phyloP scores from a whole-genome alignment of 805 yeast genomes.

The Zygoascus biomembranicola region DNA sequence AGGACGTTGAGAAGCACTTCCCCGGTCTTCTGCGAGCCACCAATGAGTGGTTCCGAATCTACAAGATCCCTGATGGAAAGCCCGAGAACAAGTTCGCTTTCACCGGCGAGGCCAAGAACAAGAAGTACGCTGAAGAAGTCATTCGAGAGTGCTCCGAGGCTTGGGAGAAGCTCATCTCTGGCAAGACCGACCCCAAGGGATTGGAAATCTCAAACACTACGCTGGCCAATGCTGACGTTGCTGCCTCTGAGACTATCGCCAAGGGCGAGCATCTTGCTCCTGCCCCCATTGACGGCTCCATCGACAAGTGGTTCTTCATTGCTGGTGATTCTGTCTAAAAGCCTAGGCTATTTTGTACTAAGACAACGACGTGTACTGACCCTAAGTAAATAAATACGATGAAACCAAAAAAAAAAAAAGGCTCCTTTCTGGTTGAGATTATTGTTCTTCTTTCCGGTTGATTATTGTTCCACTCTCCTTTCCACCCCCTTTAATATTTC shows the following conservation, averaged over 20 bases:
- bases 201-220: conserved; percentile 74
- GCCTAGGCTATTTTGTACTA: too few relatives aligned
- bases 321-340: conserved; percentile 34
- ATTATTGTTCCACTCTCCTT: too few relatives aligned
- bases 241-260: conserved; percentile 38
- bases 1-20: conserved; percentile 80
- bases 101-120: conserved; percentile 85
- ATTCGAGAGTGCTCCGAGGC: conserved; percentile 76
- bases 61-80: conserved; percentile 97
- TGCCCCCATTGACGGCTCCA: conserved; percentile 92
- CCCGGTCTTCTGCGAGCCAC: conserved; percentile 94
- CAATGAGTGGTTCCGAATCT: conserved; percentile 96
- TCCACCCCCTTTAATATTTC: not conserved
- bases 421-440: too few relatives aligned
- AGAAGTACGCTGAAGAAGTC: conserved; percentile 76
- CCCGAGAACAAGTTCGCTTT: conserved; percentile 96
- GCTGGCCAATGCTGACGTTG: conserved; percentile 31
- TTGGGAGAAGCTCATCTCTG: conserved; percentile 69
- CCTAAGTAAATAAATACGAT: too few relatives aligned
- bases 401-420: too few relatives aligned
- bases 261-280: conserved; percentile 64
- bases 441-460: too few relatives aligned
- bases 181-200: conserved; percentile 55
- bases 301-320: conserved; percentile 98
- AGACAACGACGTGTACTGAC: too few relatives aligned